Evolutionary conservation across 208 protist genomes (phyloP), one percentile per base, ranked within the genome.

Genomic region (Acanthamoeba royreba): DNA sequence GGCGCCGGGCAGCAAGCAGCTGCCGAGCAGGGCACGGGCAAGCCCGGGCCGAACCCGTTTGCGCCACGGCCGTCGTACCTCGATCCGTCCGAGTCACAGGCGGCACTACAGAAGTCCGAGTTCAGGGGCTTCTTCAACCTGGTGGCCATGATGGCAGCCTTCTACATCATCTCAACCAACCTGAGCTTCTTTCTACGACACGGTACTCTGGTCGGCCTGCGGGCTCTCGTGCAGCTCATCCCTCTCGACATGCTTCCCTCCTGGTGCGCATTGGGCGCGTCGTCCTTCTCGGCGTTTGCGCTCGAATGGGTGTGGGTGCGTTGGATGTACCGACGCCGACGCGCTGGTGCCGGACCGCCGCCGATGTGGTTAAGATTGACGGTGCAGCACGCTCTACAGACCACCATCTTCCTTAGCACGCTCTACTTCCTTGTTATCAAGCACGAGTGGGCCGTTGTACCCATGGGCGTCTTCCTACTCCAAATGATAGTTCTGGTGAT

Each of bases 111-210:
- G 63, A 17, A 28, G 43, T 92, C 88, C n/a, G 88, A 92, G 66
- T 92, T 92, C 25, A 3, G 66, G 15, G 88, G 88, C 40, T 92
- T 92, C 88, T 92, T 92, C 63, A 92, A 92, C 63, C 58, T 92
- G 1, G 43, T 79, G 35, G 88, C 63, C 25, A 52, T 92, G 88
- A 79, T 92, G 61, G 88, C 45, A 22, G 43, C 46, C 58, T 92
- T 92, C 63, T 92, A 81, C 88, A 45, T 92, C 46, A 42, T 92
- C 61, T 42, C 28, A 35, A 63, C 88, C 58, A 92, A 92, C 61
- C 35, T 79, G 15, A 92, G 38, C 53, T 81, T 63, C 43, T 81
- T 92, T 43, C 22, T 92, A 19, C 22, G 42, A 9, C 61, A 72
- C 42, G 88, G 88, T n/a, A 92, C 88, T 4, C 88, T 92, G 11